Evolutionary conservation across 2,329 filamentous ascomycete species (phyloP).

Genomic region (Apiospora arundinis): DNA sequence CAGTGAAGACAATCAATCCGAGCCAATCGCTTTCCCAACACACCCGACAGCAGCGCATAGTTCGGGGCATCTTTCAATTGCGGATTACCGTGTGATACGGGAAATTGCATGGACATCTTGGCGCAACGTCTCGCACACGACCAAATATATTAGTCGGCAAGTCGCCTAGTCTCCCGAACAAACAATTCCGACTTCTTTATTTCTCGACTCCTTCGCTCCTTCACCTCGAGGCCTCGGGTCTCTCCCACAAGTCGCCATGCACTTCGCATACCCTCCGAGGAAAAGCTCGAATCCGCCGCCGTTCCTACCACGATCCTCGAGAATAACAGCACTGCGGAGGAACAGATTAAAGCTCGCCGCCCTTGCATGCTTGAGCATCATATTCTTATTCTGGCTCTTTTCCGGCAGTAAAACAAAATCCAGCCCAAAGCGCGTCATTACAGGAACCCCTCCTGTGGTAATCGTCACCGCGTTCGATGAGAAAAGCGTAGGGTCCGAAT

Average conservation of each 20-base stretch:
- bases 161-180: background rate
- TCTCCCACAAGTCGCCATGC: conserved; percentile 64
- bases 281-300: conserved; percentile 80
- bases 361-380: conserved; percentile 58
- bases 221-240: background rate
- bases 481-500: conserved; percentile 66
- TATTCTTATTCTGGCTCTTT: conserved; percentile 68
- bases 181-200: background rate
- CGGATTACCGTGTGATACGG: conserved; percentile 12
- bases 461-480: conserved; percentile 86
- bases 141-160: background rate
- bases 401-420: conserved; percentile 39
- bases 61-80: conserved; percentile 9
- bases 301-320: conserved; percentile 67
- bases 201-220: background rate
- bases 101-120: conserved; percentile 5
- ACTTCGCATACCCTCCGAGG: conserved; percentile 87
- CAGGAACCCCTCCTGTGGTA: conserved; percentile 70
- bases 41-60: background rate
- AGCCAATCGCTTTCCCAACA: background rate
- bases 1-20: background rate
- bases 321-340: conserved; percentile 61
- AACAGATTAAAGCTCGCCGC: conserved; percentile 67
- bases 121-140: conserved; percentile 11
- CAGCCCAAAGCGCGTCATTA: conserved; percentile 44